Percentiles rank a stretch among this genome's conserved stretches.
Conservation (phyloP, 495 filamentous ascomycete genomes). For the Mytilinidion resinicola region DNA sequence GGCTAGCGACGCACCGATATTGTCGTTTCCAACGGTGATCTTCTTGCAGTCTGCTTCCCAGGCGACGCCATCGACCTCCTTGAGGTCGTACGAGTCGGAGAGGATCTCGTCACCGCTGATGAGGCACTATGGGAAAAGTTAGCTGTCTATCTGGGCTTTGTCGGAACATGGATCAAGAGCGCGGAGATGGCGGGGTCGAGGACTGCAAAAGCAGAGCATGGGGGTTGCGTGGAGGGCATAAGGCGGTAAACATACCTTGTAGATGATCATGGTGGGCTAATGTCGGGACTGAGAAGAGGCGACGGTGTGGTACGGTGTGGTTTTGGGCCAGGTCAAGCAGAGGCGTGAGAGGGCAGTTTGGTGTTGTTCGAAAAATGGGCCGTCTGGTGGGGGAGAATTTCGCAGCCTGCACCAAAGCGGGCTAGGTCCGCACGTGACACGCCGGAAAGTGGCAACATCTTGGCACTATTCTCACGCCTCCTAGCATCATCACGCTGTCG, state of each 20-base stretch:
- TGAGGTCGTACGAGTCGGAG: conserved; percentile 83
- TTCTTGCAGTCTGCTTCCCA: conserved; percentile 88
- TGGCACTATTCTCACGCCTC: too few relatives aligned
- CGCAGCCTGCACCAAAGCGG: too few relatives aligned
- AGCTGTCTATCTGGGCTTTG: neutral
- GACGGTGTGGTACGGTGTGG: neutral
- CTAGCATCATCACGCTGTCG: too few relatives aligned
- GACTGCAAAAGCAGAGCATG: conserved; percentile 1
- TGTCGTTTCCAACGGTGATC: conserved; percentile 68
- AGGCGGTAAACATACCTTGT: conserved; percentile 53
- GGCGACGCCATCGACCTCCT: conserved; percentile 64
- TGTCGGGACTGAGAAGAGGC: neutral
- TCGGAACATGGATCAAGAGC: neutral
- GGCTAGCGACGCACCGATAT: conserved; percentile 54
- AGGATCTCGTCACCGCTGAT: conserved; percentile 89
- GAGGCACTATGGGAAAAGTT: conserved; percentile 59
- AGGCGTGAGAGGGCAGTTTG: neutral
- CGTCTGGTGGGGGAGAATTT: too few relatives aligned
- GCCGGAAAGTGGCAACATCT: too few relatives aligned
- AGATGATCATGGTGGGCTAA: conserved; percentile 77
- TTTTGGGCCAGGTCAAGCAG: neutral
- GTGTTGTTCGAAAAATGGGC: too few relatives aligned
- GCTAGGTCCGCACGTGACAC: too few relatives aligned
- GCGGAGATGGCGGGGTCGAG: neutral
- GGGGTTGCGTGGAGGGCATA: neutral